phyloP scores from a whole-genome alignment of 805 yeast genomes.

The Hanseniaspora taiwanica region DNA sequence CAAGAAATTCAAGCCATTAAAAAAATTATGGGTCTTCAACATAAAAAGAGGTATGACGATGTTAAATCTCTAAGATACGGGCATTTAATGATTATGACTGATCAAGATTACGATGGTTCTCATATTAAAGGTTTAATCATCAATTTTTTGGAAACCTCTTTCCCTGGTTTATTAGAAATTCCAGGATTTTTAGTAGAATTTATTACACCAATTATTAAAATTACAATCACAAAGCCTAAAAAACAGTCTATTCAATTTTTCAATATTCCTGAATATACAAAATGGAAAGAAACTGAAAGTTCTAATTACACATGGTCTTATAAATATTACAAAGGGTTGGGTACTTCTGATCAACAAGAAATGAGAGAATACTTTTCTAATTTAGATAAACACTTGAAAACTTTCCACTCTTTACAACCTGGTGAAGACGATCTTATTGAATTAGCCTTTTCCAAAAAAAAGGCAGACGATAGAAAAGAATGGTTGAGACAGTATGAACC shows the following conservation, averaged over 20 bases:
- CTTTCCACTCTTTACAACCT: slow-evolving; percentile 67
- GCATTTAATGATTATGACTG: slow-evolving; percentile 97
- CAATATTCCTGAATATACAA: slow-evolving; percentile 90
- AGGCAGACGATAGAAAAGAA: slow-evolving; percentile 93
- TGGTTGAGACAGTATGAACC: slow-evolving; percentile 89
- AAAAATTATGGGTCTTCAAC: slow-evolving; percentile 91
- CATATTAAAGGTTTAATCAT: slow-evolving; percentile 94
- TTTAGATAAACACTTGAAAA: slow-evolving; percentile 73
- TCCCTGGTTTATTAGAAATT: slow-evolving; percentile 81
- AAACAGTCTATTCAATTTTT: slow-evolving; percentile 60
- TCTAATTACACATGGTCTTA: slow-evolving; percentile 66
- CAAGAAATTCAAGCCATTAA: slow-evolving; percentile 91
- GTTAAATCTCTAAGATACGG: slow-evolving; percentile 77
- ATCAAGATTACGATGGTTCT: slow-evolving; percentile 98
- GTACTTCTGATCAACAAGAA: slow-evolving; percentile 79
- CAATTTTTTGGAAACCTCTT: slow-evolving; percentile 83
- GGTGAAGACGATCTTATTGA: slow-evolving; percentile 72
- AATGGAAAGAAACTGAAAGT: slow-evolving; percentile 84
- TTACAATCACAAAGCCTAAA: slow-evolving; percentile 55
- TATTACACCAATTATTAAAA: slow-evolving; percentile 92
- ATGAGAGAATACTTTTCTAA: slow-evolving; percentile 80
- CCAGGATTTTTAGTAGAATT: slow-evolving; percentile 91
- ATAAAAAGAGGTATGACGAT: slow-evolving; percentile 69
- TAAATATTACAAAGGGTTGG: slow-evolving; percentile 96
- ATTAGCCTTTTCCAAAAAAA: slow-evolving; percentile 85